These are phyloP conservation scores for Xanthoconium stramineum DNA, from an alignment of 768 basidiomycete species.

Conservation along the genomic window DNA sequence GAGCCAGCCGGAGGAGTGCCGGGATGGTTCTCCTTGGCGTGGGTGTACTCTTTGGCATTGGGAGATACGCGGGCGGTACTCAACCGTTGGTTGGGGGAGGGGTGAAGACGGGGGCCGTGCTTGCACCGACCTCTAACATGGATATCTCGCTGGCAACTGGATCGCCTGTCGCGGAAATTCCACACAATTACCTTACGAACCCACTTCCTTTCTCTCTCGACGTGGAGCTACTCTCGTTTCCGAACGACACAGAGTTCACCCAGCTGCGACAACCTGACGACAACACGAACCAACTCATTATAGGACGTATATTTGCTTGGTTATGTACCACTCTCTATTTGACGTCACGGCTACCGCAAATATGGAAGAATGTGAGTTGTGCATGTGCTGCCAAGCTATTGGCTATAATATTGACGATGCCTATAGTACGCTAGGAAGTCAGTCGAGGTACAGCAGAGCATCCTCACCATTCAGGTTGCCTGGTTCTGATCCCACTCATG, in stretches of 20 bases:
- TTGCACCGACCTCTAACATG: constrained; percentile 26
- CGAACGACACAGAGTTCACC: neutral
- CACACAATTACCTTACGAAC: constrained; percentile 8
- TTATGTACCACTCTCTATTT: constrained; percentile 89
- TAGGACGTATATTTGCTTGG: constrained; percentile 95
- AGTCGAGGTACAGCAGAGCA: constrained; percentile 55
- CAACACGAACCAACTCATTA: constrained; percentile 49
- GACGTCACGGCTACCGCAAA: constrained; percentile 92
- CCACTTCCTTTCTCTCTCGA: constrained; percentile 4
- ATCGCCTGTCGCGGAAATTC: constrained; percentile 10
- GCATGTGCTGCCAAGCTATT: neutral
- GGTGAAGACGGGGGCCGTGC: constrained; percentile 47
- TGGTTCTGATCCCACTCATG: constrained; percentile 3
- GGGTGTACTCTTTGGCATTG: constrained; percentile 71
- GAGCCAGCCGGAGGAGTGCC: constrained; percentile 66
- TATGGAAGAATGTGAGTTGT: constrained; percentile 93
- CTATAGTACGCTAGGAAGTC: constrained; percentile 82
- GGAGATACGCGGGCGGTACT: constrained; percentile 41
- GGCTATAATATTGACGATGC: neutral
- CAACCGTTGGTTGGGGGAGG: constrained; percentile 27
- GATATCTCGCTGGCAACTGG: neutral
- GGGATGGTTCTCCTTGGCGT: constrained; percentile 80
- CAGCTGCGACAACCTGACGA: constrained; percentile 18
- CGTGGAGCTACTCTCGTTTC: constrained; percentile 18
- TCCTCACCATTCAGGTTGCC: constrained; percentile 2